Percentiles rank a stretch among this genome's conserved stretches.
These are phyloP conservation scores for Zanthoxylum bungeanum DNA, from an alignment of 345 rosid genomes.

Conservation along the genomic window DNA sequence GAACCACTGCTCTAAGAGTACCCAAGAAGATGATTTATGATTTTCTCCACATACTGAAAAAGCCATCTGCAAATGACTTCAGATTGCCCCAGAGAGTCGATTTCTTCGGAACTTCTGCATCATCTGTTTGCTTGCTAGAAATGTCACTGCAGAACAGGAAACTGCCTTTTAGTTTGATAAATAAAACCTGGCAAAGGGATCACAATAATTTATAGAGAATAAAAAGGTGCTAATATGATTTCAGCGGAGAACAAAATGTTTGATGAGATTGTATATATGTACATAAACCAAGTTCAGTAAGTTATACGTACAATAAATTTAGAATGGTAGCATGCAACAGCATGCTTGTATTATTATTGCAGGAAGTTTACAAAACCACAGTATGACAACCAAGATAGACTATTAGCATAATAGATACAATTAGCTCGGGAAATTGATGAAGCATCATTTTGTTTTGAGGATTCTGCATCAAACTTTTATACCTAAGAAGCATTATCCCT, in stretches of 20 bases:
- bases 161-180: neutral
- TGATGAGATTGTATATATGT: neutral
- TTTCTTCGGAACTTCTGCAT: slow-evolving; percentile 17
- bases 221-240: neutral
- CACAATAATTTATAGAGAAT: neutral
- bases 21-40: slow-evolving; percentile 6
- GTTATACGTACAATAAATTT: no score
- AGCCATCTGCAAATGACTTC: slow-evolving; percentile 36
- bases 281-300: neutral
- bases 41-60: slow-evolving; percentile 38
- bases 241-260: neutral
- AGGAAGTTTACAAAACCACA: no score
- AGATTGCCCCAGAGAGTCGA: slow-evolving; percentile 40
- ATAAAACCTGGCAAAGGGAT: neutral
- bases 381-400: no score
- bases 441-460: no score
- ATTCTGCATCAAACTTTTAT: no score
- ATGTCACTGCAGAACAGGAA: slow-evolving; percentile 2
- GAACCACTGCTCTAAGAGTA: no score
- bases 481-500: no score
- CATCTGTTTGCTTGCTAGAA: neutral
- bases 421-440: no score
- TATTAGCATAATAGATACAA: no score
- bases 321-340: no score
- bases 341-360: no score